These are phyloP conservation scores for Pezicula neosporulosa DNA, from an alignment of 2,329 filamentous ascomycete genomes.

Conservation along the genomic window DNA sequence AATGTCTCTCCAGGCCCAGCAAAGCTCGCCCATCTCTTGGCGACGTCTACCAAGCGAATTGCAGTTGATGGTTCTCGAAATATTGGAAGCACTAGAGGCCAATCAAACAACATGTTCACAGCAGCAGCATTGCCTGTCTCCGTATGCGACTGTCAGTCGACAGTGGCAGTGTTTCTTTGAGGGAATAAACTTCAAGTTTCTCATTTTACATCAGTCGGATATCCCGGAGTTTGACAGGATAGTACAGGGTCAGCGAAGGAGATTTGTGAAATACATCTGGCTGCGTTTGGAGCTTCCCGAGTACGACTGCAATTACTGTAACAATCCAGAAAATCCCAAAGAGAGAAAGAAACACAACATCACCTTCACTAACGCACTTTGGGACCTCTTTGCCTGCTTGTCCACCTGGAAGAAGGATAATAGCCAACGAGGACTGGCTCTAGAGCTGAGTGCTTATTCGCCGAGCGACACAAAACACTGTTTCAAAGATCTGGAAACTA, in stretches of 20 bases:
- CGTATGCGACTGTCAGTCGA: not conserved
- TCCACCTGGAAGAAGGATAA: not conserved
- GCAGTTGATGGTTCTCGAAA: not conserved
- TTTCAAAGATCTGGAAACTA: not conserved
- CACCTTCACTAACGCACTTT: not conserved
- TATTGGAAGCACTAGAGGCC: not conserved
- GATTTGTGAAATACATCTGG: not conserved
- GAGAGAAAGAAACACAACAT: not conserved
- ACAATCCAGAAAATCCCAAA: not conserved
- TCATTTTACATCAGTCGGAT: not conserved
- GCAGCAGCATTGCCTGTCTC: not conserved
- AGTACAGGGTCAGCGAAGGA: not conserved
- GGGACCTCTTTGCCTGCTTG: not conserved
- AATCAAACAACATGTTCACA: not conserved
- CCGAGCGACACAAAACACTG: not conserved
- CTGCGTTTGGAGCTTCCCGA: not conserved
- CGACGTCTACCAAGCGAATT: not conserved
- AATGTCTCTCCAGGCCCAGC: not conserved
- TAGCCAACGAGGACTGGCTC: not conserved
- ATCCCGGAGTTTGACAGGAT: not conserved
- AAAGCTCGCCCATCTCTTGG: not conserved
- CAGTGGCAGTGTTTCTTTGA: not conserved
- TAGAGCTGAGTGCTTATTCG: conserved; percentile 2
- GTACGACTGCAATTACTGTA: not conserved
- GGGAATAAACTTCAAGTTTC: not conserved